These are phyloP conservation scores for Wallacemonas sp. DNA, from an alignment of 208 protist genomes.

Conservation along the genomic window DNA sequence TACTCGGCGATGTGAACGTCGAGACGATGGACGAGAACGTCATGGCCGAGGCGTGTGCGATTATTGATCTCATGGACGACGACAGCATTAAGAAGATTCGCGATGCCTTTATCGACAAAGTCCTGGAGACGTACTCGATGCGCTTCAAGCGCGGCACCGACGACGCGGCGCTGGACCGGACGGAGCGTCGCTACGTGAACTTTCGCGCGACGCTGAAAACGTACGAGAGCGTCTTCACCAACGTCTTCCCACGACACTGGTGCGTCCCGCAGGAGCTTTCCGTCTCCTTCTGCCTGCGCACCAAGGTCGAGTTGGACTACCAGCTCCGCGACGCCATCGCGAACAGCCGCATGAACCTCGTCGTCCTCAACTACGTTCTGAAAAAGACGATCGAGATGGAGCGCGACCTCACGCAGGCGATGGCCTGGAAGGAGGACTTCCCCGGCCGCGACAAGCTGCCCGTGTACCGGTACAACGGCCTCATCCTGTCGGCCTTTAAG, in stretches of 20 bases:
- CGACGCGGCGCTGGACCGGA: constrained; percentile 84
- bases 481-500: constrained; percentile 83
- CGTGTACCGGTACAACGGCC: constrained; percentile 82
- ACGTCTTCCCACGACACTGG: constrained; percentile 90
- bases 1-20: constrained; percentile 75
- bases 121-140: constrained; percentile 81
- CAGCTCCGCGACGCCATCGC: constrained; percentile 61
- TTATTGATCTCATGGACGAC: constrained; percentile 87
- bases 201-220: constrained; percentile 80
- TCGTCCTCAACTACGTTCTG: constrained; percentile 87
- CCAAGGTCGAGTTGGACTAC: constrained; percentile 85
- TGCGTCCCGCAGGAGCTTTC: constrained; percentile 91
- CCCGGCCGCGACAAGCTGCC: constrained; percentile 49
- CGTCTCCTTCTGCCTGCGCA: constrained; percentile 91
- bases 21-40: constrained; percentile 70
- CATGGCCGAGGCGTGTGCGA: constrained; percentile 85
- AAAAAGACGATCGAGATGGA: constrained; percentile 95
- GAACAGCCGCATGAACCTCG: constrained; percentile 83
- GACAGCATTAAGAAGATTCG: constrained; percentile 78
- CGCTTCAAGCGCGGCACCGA: constrained; percentile 89
- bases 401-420: constrained; percentile 80
- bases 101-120: constrained; percentile 85
- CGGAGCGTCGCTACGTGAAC: constrained; percentile 92
- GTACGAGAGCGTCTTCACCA: constrained; percentile 74
- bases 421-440: constrained; percentile 82